phyloP scores from a whole-genome alignment of 345 rosid species.

The Eucalyptus erythrocorys region DNA sequence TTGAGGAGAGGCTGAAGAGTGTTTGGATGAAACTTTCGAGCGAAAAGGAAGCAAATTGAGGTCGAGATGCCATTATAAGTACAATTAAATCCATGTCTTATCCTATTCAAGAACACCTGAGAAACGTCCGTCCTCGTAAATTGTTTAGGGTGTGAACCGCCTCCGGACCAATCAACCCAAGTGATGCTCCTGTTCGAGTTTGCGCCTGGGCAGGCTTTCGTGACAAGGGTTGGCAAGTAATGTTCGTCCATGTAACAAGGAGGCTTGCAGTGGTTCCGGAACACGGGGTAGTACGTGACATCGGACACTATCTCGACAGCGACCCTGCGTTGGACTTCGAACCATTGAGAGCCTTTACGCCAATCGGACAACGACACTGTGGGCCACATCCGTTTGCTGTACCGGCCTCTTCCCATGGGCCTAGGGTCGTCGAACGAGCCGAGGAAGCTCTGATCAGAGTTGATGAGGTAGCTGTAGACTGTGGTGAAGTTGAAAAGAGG shows the following conservation, averaged over 20 bases:
- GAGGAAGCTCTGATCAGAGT: conserved; percentile 34
- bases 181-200: conserved; percentile 68
- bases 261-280: conserved; percentile 39
- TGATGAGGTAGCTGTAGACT: conserved; percentile 41
- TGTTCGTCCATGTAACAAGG: conserved; percentile 72
- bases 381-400: conserved; percentile 44
- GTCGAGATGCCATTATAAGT: conserved; percentile 44
- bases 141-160: conserved; percentile 65
- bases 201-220: conserved; percentile 6
- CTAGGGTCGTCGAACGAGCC: conserved; percentile 42
- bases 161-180: conserved; percentile 75
- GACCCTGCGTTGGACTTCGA: conserved; percentile 47
- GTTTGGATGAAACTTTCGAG: conserved; percentile 61
- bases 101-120: conserved; percentile 26
- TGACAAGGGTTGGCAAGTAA: conserved; percentile 62
- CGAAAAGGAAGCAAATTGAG: conserved; percentile 52
- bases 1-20: conserved; percentile 44
- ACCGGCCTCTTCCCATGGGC: conserved; percentile 64
- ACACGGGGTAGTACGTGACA: conserved; percentile 34
- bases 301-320: conserved; percentile 59
- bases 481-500: conserved; percentile 75
- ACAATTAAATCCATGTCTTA: conserved; percentile 39
- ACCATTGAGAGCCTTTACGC: conserved; percentile 95
- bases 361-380: conserved; percentile 32
- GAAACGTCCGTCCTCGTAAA: conserved; percentile 38